Base-by-base conservation (phyloP, 2,329 filamentous ascomycete species). In the Monosporascus sp. region DNA sequence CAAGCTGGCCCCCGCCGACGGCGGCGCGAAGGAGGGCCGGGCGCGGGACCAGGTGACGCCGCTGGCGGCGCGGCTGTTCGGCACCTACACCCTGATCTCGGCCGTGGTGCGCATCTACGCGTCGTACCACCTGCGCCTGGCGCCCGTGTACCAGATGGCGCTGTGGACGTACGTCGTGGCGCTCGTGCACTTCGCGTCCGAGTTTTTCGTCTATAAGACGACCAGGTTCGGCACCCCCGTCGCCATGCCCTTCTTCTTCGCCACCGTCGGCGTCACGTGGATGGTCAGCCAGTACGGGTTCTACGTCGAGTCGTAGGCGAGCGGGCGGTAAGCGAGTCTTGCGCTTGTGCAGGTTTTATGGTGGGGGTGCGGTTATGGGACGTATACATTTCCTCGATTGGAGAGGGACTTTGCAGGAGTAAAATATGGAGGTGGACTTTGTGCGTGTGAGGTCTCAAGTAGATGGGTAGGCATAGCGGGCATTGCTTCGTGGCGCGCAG, bases 51-150 rank as follows among this genome's bases (percentile, higher is more conserved):
- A 85, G 70, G 82, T 90, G 52, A 92, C 89, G 6, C 83, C 87
- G 5, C 82, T 96, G 31, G 86, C 85, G 11, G 86, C 86, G 25
- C 86, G 90, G 58, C 85, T 90, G 20, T 96, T 96, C 69, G 91
- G 88, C 51, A 94, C 89, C 31, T 97, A 91, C 86, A 95, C 92
- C 0, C 79, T 93, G 54, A 77, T 96, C 54, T 86, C 88, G 6
- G 82, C 85, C 54, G 75, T 96, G 49, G 80, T 96, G 45, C 83
- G 92, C 50, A 74, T 91, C 60, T 95, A 95, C 67, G 89, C 90
- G 5, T 89, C 89, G 36, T 96, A 95, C 74, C 79, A 95, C 70
- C 83, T 96, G 58, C 77, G 83, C 60, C 79, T 90, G 56, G 81
- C 82, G 1, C 79, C 81, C 45, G 77, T 92, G 51, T 97, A 95